These are phyloP conservation scores for Xylariales sp. DNA, from an alignment of 2,329 filamentous ascomycete species.

Conservation along the genomic window DNA sequence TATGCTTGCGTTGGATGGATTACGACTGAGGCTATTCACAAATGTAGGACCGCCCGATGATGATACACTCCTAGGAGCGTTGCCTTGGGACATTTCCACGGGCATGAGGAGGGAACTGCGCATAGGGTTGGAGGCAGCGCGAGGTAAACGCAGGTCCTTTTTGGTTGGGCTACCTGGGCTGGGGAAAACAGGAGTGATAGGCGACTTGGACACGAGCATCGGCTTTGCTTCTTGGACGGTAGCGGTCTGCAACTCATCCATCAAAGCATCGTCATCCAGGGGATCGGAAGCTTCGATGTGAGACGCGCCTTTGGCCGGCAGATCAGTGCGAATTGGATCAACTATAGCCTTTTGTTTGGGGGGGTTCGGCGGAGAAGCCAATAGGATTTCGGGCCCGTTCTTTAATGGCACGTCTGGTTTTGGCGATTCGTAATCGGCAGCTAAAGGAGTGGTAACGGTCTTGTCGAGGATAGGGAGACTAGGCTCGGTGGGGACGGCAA, in stretches of 20 bases:
- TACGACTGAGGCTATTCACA: slow-evolving; percentile 65
- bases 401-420: slow-evolving; percentile 36
- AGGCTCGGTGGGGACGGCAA: slow-evolving; percentile 45
- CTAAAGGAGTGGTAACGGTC: slow-evolving; percentile 13
- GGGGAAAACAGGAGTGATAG: slow-evolving; percentile 74
- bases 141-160: slow-evolving; percentile 52
- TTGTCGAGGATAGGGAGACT: slow-evolving; percentile 32
- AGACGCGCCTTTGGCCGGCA: slow-evolving; percentile 52
- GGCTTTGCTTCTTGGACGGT: slow-evolving; percentile 86
- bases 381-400: slow-evolving; percentile 32
- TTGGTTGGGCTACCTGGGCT: slow-evolving; percentile 47
- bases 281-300: slow-evolving; percentile 57
- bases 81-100: slow-evolving; percentile 59
- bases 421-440: slow-evolving; percentile 23
- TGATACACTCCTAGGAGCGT: slow-evolving; percentile 65
- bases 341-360: slow-evolving; percentile 54
- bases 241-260: slow-evolving; percentile 86
- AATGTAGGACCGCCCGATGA: slow-evolving; percentile 66
- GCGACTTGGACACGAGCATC: slow-evolving; percentile 83
- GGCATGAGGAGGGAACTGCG: slow-evolving; percentile 59
- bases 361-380: slow-evolving; percentile 47
- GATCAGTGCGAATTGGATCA: slow-evolving; percentile 68
- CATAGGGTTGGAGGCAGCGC: slow-evolving; percentile 63
- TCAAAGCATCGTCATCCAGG: slow-evolving; percentile 76
- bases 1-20: slow-evolving; percentile 61